Conservation (phyloP, 2,329 filamentous ascomycete genomes). For the Alternaria brassicae region DNA sequence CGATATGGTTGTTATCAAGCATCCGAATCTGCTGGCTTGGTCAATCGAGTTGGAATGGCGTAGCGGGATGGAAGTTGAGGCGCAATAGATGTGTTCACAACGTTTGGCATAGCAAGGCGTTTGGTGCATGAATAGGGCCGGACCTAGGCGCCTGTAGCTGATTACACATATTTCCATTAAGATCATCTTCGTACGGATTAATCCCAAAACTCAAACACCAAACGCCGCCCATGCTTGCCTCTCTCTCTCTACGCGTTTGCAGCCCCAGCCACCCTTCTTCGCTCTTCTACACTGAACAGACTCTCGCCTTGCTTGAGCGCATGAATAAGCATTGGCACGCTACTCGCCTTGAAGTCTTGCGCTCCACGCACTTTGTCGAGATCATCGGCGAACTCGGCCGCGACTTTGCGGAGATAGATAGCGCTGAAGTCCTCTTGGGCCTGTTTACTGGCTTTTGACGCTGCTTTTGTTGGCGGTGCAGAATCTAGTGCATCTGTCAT, state of each 20-base stretch:
- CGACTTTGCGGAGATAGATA: conserved; percentile 73
- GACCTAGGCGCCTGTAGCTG: not conserved
- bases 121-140: not conserved
- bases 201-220: not conserved
- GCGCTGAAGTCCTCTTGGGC: conserved; percentile 60
- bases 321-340: conserved; percentile 68
- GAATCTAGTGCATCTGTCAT: conserved; percentile 30
- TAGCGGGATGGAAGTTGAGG: conserved; percentile 52
- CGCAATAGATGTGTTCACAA: conserved; percentile 2
- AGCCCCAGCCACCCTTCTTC: conserved; percentile 50
- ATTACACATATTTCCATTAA: not conserved
- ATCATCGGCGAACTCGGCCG: conserved; percentile 75
- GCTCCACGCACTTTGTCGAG: conserved; percentile 72
- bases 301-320: conserved; percentile 72
- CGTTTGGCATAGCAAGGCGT: conserved; percentile 9
- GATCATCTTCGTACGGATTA: not conserved
- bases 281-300: conserved; percentile 66
- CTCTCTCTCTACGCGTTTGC: conserved; percentile 6
- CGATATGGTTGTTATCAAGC: conserved; percentile 96
- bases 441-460: conserved; percentile 2
- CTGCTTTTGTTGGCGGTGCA: conserved; percentile 8
- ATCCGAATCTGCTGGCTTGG: conserved; percentile 90
- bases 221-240: conserved; percentile 26
- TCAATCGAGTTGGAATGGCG: conserved; percentile 89
- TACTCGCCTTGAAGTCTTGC: conserved; percentile 72